Base-by-base conservation (phyloP, 2,329 filamentous ascomycete species). In the Chaetomiaceae sp. region DNA sequence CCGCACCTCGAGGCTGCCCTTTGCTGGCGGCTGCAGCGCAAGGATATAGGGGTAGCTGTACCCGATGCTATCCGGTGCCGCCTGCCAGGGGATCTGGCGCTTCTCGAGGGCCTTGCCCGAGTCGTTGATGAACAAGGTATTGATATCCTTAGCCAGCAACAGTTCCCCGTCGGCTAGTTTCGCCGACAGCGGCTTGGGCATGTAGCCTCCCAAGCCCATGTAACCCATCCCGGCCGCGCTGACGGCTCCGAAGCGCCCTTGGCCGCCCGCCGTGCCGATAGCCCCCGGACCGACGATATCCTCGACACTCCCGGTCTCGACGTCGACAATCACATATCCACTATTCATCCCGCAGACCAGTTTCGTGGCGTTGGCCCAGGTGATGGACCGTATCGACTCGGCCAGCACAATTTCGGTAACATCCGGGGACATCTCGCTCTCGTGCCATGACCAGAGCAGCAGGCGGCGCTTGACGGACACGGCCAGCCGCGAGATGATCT, bases 1-100 rank as follows among this genome's bases (percentile, higher is more conserved):
- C 37, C 94, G 82, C 34, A 99, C 87, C 70, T 99, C 94, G 11
- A 99, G 74, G 0, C 82, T 83, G 3, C 92, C 91, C 69, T 94
- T 95, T 1, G 88, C 79, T 0, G 90, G 84, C 7, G 90, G 78
- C 66, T 95, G 91, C 14, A 99, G 75, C 9, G 91, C 89, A 45
- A 99, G 76, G 51, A 99, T 85, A 67, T 96, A 99, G 0, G 94
- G 94, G 68, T 99, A 99, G 20, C 91, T 96, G 69, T 96, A 99
- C 20, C 92, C 94, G 55, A 99, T 85, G 52, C 87, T 87, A 64
- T 96, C 91, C 1, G 94, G 95, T 1, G 92, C 89, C 31, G 82
- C 77, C 38, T 85, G 82, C 94, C 94, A 99, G 1, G 91, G 91
- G n/a, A 99, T 85, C 67, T 97, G 91, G 51, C 87, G 80, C 69